Percentiles rank a stretch among this genome's conserved stretches.
Evolutionary conservation across 108 stramenopile genomes (phyloP).

Genomic region (Cyclotella sp.): DNA sequence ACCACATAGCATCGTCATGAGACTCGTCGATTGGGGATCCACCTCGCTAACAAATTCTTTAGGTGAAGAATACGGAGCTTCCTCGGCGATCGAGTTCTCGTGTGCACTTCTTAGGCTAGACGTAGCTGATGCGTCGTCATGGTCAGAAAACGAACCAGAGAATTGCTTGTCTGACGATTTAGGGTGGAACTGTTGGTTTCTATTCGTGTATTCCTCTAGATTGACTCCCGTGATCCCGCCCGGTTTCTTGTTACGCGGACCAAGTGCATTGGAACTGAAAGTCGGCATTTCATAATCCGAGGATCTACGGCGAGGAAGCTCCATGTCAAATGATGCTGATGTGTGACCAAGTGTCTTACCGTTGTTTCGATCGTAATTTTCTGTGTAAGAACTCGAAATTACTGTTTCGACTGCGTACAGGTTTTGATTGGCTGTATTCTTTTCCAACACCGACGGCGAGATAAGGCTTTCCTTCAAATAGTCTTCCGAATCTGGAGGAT

Average conservation of each 20-base stretch:
- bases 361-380: slow-evolving; percentile 17
- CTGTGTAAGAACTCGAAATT: slow-evolving; percentile 5
- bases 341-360: background rate
- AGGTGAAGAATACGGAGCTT: slow-evolving; percentile 13
- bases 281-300: background rate
- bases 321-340: slow-evolving; percentile 14
- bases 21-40: slow-evolving; percentile 52
- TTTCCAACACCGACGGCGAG: slow-evolving; percentile 14
- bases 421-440: slow-evolving; percentile 27
- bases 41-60: slow-evolving; percentile 20
- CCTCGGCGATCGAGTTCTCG: slow-evolving; percentile 25
- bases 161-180: slow-evolving; percentile 7
- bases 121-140: background rate
- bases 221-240: slow-evolving; percentile 84
- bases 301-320: slow-evolving; percentile 1
- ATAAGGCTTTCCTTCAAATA: slow-evolving; percentile 5
- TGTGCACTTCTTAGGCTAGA: slow-evolving; percentile 15
- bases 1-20: slow-evolving; percentile 80
- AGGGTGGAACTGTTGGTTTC: slow-evolving; percentile 3
- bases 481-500: slow-evolving; percentile 36
- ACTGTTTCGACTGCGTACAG: slow-evolving; percentile 33
- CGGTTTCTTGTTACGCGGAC: slow-evolving; percentile 67
- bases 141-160: slow-evolving; percentile 13
- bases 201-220: slow-evolving; percentile 50
- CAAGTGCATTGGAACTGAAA: slow-evolving; percentile 51